Evolutionary conservation across 805 yeast species (phyloP), one percentile per base, ranked within the genome.

Genomic region (Wickerhamiella qilinensis): DNA sequence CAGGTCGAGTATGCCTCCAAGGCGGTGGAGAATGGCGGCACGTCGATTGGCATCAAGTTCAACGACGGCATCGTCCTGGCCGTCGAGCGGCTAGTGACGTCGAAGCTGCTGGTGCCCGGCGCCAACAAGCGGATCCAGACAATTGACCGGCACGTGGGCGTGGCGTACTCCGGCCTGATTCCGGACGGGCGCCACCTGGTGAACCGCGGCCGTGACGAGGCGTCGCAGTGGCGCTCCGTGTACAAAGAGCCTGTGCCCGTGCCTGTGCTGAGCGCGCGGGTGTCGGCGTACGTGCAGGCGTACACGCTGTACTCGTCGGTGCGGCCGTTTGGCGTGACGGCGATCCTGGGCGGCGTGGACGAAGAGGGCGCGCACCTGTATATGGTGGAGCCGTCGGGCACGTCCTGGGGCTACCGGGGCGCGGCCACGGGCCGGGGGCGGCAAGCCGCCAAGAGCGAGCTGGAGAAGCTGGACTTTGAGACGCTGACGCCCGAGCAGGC

Each of bases 341-440:
- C 94, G 9, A 86, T 91, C 45, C 71, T 91, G 35, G 98, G 96
- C 38, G 98, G 98, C 47, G 73, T 82, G 36, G 97, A 88, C 56
- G 77, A 73, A 32, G 73, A 80, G 43, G 97, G 96, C 11, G 73
- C 93, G 17, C 96, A 88, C 58, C 69, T 91, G 51, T 88, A 79
- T 63, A 91, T 88, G 96, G 68, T 91, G 42, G 99, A 91, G 58
- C 98, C 99, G 50, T 81, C 93, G 57, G 99, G 99, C 45, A 67
- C 84, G 1, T 84, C 77, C 55, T 93, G 98, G 97, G 99, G 99
- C 37, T 91, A 91, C 62, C 69, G 72, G 39, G 98, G 95, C 44
- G 93, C 95, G 30, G 98, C 99, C 15, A 75, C 96, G 3, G 99
- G 99, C 46, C 91, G 88, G 59, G 99, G 99, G 35, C 75, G 97